Evolutionary conservation across 202 grass and related monocot species (phyloP).

Genomic region (Schoenoplectus tabernaemontani): DNA sequence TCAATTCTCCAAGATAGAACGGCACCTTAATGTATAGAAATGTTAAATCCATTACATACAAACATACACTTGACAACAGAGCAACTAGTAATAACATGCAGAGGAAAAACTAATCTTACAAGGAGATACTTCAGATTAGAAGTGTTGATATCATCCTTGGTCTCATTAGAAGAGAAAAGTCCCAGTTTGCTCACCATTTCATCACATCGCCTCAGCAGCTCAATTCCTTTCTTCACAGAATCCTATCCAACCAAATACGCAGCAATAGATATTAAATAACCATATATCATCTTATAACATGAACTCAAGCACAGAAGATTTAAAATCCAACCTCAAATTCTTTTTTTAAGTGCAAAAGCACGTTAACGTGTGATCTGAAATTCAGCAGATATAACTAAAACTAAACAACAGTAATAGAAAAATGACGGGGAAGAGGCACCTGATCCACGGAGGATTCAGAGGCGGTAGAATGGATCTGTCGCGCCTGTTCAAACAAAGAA

Average conservation of each 20-base stretch:
- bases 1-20: conserved; percentile 76
- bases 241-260: conserved; percentile 30
- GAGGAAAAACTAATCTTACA: conserved; percentile 6
- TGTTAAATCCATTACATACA: neutral
- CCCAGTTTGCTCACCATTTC: conserved; percentile 70
- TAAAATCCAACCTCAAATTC: neutral
- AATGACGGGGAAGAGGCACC: conserved; percentile 19
- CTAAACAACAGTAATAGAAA: neutral
- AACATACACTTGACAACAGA: neutral
- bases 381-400: neutral
- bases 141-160: conserved; percentile 82
- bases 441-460: conserved; percentile 69
- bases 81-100: neutral
- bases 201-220: conserved; percentile 54
- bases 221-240: conserved; percentile 48
- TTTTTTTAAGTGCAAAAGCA: neutral
- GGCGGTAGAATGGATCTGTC: conserved; percentile 51
- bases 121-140: conserved; percentile 76
- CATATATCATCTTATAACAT: neutral
- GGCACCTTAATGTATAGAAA: conserved; percentile 38
- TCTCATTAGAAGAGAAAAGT: conserved; percentile 81
- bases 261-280: neutral
- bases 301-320: neutral
- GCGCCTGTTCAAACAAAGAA: conserved; percentile 66
- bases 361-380: neutral